These are phyloP conservation scores for Exophiala aquamarina DNA, from an alignment of 2,329 filamentous ascomycete genomes.

Conservation along the genomic window DNA sequence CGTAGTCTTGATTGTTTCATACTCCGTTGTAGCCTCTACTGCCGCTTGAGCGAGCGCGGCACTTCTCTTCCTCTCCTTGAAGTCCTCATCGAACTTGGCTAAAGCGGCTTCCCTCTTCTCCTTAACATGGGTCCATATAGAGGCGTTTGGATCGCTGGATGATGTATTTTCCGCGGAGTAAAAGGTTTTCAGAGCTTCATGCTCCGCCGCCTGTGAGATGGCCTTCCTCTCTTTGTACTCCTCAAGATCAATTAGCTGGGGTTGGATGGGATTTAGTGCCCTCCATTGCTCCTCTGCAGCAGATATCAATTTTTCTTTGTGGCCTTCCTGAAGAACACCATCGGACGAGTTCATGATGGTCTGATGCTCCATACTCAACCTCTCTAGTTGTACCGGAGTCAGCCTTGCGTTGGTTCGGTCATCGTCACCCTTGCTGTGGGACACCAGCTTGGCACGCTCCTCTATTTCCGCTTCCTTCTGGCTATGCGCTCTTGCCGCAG, in stretches of 20 bases:
- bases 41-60: slow-evolving; percentile 6
- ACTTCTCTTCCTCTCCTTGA: neutral
- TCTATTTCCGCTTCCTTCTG: slow-evolving; percentile 26
- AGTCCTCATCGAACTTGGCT: slow-evolving; percentile 4
- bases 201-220: slow-evolving; percentile 9
- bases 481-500: neutral
- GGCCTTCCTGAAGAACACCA: too few species aligned
- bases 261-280: slow-evolving; percentile 6
- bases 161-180: neutral
- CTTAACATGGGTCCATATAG: slow-evolving; percentile 15
- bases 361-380: slow-evolving; percentile 21
- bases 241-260: slow-evolving; percentile 3
- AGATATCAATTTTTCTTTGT: too few species aligned
- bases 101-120: slow-evolving; percentile 12
- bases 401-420: too few species aligned
- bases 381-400: slow-evolving; percentile 4
- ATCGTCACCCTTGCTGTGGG: too few species aligned
- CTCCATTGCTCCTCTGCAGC: slow-evolving; percentile 1
- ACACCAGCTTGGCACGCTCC: slow-evolving; percentile 32
- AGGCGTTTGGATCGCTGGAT: neutral
- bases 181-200: slow-evolving; percentile 9
- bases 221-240: slow-evolving; percentile 5
- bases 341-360: too few species aligned
- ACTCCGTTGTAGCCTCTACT: slow-evolving; percentile 3
- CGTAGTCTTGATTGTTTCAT: slow-evolving; percentile 4